Evolutionary conservation across 2,329 filamentous ascomycete genomes (phyloP).

Genomic region (Metarhizium humberi): DNA sequence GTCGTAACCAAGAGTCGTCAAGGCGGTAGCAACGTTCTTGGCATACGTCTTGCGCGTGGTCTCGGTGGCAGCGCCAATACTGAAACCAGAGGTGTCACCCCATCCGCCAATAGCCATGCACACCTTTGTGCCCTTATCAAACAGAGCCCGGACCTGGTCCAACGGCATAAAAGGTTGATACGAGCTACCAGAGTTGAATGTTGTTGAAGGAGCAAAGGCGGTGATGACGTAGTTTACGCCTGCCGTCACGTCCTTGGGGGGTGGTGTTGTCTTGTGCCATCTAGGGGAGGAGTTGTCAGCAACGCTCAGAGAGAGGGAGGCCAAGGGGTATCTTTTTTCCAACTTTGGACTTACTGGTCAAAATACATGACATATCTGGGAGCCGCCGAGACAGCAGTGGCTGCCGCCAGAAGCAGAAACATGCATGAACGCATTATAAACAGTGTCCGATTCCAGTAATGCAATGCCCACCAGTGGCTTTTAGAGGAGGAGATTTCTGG

Average conservation of each 20-base stretch:
- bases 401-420: slow-evolving; percentile 9
- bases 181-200: slow-evolving; percentile 34
- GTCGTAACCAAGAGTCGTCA: slow-evolving; percentile 48
- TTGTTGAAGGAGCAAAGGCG: slow-evolving; percentile 40
- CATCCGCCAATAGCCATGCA: slow-evolving; percentile 59
- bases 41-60: slow-evolving; percentile 42
- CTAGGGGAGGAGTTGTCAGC: slow-evolving; percentile 14
- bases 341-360: slow-evolving; percentile 28
- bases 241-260: slow-evolving; percentile 25
- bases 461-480: no score
- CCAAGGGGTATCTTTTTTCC: no score
- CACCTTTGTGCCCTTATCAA: slow-evolving; percentile 43
- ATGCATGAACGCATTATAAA: slow-evolving; percentile 8
- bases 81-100: slow-evolving; percentile 52
- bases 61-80: slow-evolving; percentile 35
- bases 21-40: slow-evolving; percentile 44
- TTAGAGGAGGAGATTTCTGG: no score
- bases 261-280: slow-evolving; percentile 30
- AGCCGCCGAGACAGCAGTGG: slow-evolving; percentile 12
- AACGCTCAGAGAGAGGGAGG: background rate
- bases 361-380: slow-evolving; percentile 32
- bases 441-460: no score
- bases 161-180: slow-evolving; percentile 47
- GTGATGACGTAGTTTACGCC: slow-evolving; percentile 46
- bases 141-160: slow-evolving; percentile 40